phyloP scores from a whole-genome alignment of 352 stramenopile genomes.

The Phytophthora constricta region DNA sequence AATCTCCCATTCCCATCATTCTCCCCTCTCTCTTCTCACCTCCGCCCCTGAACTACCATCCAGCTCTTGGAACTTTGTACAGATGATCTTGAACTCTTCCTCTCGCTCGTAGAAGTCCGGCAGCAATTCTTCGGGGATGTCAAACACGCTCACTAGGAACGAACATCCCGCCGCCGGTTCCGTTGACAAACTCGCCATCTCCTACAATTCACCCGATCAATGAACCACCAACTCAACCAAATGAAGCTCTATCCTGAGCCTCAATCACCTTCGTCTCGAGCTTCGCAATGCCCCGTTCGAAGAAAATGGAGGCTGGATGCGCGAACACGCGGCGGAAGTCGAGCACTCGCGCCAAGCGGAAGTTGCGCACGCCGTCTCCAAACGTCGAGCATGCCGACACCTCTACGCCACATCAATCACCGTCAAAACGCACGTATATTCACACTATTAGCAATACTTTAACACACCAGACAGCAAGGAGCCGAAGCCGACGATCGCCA shows the following conservation, averaged over 20 bases:
- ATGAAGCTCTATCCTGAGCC: neutral
- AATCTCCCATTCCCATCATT: neutral
- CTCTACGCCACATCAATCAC: slow-evolving; percentile 36
- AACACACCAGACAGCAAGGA: slow-evolving; percentile 84
- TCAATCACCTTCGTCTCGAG: slow-evolving; percentile 74
- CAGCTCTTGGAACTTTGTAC: slow-evolving; percentile 76
- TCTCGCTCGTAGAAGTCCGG: slow-evolving; percentile 84
- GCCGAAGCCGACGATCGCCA: slow-evolving; percentile 92
- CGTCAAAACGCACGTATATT: neutral
- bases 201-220: slow-evolving; percentile 48
- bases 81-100: slow-evolving; percentile 90
- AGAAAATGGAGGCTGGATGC: slow-evolving; percentile 94
- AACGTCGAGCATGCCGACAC: slow-evolving; percentile 90
- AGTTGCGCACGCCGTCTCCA: slow-evolving; percentile 82
- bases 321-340: slow-evolving; percentile 92
- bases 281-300: slow-evolving; percentile 90
- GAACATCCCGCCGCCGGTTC: slow-evolving; percentile 60
- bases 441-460: neutral
- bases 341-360: slow-evolving; percentile 84
- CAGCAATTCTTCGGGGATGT: slow-evolving; percentile 62
- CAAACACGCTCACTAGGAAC: slow-evolving; percentile 80
- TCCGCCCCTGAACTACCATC: slow-evolving; percentile 42
- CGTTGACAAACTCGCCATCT: slow-evolving; percentile 90
- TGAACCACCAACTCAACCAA: neutral
- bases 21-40: slow-evolving; percentile 12